Evolutionary conservation across 2,329 filamentous ascomycete species (phyloP), one percentile per base, ranked within the genome.

Genomic region (Aspergillus hiratsukae): DNA sequence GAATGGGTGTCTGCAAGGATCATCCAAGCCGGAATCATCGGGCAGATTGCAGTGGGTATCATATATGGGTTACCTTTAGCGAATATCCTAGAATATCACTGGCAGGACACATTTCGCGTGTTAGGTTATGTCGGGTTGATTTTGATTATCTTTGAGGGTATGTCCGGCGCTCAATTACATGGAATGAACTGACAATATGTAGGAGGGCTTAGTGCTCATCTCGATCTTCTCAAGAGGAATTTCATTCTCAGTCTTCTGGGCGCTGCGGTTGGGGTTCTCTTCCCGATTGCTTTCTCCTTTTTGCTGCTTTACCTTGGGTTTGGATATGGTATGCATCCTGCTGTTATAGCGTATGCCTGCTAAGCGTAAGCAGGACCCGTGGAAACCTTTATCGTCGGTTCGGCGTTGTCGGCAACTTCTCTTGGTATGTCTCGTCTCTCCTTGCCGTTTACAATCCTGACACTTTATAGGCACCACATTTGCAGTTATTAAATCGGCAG

Each of bases 111-210:
- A 0, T 80, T 80, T 54, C 65, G 80, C 4, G 71, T 71, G 2
- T 59, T 81, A 23, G 78, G 79, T 21, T 81, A 81, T 61, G 66
- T 81, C 19, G 78, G 79, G 1, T 64, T 80, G 48, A 76, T 81
- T 48, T 63, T 81, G 41, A 79, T 81, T 55, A 80, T 81, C 43
- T 80, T 81, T 55, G 76, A 81, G 60, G 69, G 69, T 70, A 40
- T 27, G 53, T 35, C 17, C n/a, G 49, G 31, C 4, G 14, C 52
- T 48, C 51, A 1, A 31, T 21, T 6, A 35, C 27, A 49, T 53
- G 40, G 49, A 14, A 48, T 55, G 37, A 56, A 55, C 61, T 56
- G 51, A 52, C 31, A 6, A 4, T 53, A 6, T 51, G 14, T 54
- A 68, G 79, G 78, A n/a, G 78, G 78, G 1, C 67, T 81, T 17